A percentile compares a stretch with the other conserved stretches of the same genome.
Conservation (phyloP, 2,329 filamentous ascomycete species). For the Trichoderma sp. region DNA sequence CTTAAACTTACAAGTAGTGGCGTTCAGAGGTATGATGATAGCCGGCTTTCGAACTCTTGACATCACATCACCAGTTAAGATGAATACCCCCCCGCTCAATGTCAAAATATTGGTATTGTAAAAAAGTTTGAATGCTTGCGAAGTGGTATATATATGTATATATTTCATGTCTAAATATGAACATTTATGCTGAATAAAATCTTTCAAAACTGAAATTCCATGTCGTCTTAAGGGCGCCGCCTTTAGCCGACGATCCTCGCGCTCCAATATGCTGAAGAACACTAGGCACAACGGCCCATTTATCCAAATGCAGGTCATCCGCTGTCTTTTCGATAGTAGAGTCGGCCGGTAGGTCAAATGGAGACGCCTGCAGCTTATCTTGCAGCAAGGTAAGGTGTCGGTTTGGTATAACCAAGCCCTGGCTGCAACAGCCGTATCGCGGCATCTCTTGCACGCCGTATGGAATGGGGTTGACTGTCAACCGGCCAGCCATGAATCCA, state of each 20-base stretch:
- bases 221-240: conserved; percentile 27
- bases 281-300: conserved; percentile 35
- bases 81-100: background rate
- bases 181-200: background rate
- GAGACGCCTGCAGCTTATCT: conserved; percentile 21
- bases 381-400: conserved; percentile 28
- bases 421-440: conserved; percentile 36
- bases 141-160: background rate
- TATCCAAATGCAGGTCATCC: conserved; percentile 26
- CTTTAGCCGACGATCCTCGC: conserved; percentile 29
- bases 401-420: conserved; percentile 34
- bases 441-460: conserved; percentile 34
- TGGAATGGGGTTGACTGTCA: conserved; percentile 27
- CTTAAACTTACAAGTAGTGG: too few relatives aligned
- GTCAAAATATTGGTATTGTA: background rate
- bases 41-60: background rate
- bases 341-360: conserved; percentile 30
- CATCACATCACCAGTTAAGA: too few relatives aligned
- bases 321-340: conserved; percentile 34
- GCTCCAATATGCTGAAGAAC: conserved; percentile 36
- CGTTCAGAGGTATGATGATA: too few relatives aligned
- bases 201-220: conserved; percentile 36
- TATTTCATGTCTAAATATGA: background rate
- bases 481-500: conserved; percentile 32
- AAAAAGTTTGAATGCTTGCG: background rate